Base-by-base conservation (phyloP, 208 protist genomes). In the Wallacemonas sp. region DNA sequence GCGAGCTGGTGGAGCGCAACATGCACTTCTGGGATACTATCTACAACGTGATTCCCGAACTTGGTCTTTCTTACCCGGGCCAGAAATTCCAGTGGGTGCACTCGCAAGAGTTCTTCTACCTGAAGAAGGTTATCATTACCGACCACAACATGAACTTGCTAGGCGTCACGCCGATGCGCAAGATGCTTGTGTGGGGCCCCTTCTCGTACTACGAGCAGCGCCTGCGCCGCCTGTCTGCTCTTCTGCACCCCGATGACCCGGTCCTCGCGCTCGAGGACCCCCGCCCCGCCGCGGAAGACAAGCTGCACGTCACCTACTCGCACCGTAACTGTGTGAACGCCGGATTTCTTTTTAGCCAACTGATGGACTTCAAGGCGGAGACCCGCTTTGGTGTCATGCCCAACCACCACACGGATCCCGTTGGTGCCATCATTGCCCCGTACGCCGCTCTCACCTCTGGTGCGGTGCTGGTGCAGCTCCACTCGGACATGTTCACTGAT, bases 1-100 rank as follows among this genome's bases (percentile, higher is more conserved):
- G 86, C 29, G 76, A 89, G 78, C 70, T 92, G 21, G 81, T 95
- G 41, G 86, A 96, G 81, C 88, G 87, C 58, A 96, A 94, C 66
- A 96, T 93, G 91, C 87, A 93, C 71, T 91, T 96, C 53, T 96
- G 88, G 86, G 91, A 96, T 68, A 87, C 83, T 39, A 93, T 96
- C 64, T 94, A 94, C 83, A 94, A 93, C 62, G 91, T 96, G 30
- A 91, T 96, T 61, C 91, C 91, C 1, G 87, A 96, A 76, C 78
- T 96, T n/a, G 91, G 88, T 13, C 84, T 96, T 13, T 92, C 86
- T 17, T 96, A 96, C 73, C 91, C 91, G 4, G 91, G 91, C 3
- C 91, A 96, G 71, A 91, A 87, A 71, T 92, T 96, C 60, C 91
- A 96, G 68, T 94, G 87, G 88, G 83, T 93, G 42, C 91, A 94